Evolutionary conservation across 1,139 yeast genomes (phyloP), one percentile per base, ranked within the genome.

Genomic region (Zygosaccharomyces sapae): DNA sequence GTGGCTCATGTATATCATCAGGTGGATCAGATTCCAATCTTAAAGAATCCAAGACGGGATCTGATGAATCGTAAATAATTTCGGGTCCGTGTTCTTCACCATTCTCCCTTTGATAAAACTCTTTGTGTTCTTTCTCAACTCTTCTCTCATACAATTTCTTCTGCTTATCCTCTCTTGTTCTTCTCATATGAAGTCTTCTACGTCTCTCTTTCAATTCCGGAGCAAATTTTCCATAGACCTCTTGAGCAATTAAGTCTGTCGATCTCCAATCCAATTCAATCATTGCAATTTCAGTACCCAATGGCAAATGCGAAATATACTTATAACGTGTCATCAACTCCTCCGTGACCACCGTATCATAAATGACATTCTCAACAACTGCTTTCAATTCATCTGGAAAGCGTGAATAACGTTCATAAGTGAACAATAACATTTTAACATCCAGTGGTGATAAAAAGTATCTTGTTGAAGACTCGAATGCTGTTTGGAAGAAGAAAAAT

Each of bases 221-320:
- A 41, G 76, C 72, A 66, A 83, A 88, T 29, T 64, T 62, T 1
- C 68, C 66, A 71, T 84, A 79, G 0, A 83, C 76, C 19, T 78
- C 82, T 5, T 67, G 66, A 2, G 76, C 70, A 0, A 83, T 67
- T 29, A 74, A 50, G 12, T 58, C 53, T 12, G 66, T 58, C 37
- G 62, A 53, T 54, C 79, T 67, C 97, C 98, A 92, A 60, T 87
- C 82, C 49, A 96, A 78, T 59, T 92, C 97, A 48, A 94, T 61
- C 54, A 88, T 83, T 10, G 92, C 95, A 40, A 92, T 68, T 38
- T 86, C 85, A 0, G 96, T 82, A 1, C 97, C 97, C 29, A 79
- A 63, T 0, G 99, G 97, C 33, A 89, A 67, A 66, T 90, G 95
- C 0, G 86, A 75, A 48, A 92, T 69, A 62, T 86, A 89, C 62